A percentile compares a stretch with the other conserved stretches of the same genome.
Evolutionary conservation across 2,329 filamentous ascomycete genomes (phyloP).

Genomic region (Monosporascus sp.): DNA sequence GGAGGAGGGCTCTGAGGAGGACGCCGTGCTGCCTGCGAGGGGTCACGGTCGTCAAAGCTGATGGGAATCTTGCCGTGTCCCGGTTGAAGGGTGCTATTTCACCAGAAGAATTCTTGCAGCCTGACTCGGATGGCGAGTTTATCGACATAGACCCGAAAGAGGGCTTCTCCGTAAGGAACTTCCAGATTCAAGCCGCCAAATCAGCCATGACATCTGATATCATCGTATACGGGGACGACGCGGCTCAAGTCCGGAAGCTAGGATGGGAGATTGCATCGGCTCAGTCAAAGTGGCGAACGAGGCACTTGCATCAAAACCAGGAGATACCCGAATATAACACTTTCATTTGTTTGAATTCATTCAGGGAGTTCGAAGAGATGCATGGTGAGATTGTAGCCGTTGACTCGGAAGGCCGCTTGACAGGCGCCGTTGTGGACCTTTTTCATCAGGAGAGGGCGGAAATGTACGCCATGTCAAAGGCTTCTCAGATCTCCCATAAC

Average conservation of each 20-base stretch:
- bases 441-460: slow-evolving; percentile 82
- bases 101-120: slow-evolving; percentile 70
- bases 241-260: slow-evolving; percentile 55
- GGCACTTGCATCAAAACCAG: slow-evolving; percentile 51
- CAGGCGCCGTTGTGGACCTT: slow-evolving; percentile 79
- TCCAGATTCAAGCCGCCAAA: slow-evolving; percentile 92
- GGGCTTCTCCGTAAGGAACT: slow-evolving; percentile 93
- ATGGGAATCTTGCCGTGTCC: slow-evolving; percentile 66
- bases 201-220: slow-evolving; percentile 85
- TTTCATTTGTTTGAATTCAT: slow-evolving; percentile 64
- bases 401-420: slow-evolving; percentile 64
- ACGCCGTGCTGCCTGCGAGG: slow-evolving; percentile 73
- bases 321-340: slow-evolving; percentile 70
- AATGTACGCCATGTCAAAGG: slow-evolving; percentile 89
- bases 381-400: slow-evolving; percentile 69
- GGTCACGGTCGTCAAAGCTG: slow-evolving; percentile 82
- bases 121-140: slow-evolving; percentile 53
- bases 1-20: slow-evolving; percentile 63
- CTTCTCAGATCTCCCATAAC: slow-evolving; percentile 82
- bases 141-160: slow-evolving; percentile 79
- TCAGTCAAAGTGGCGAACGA: slow-evolving; percentile 68
- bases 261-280: slow-evolving; percentile 66
- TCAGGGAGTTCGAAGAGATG: slow-evolving; percentile 64
- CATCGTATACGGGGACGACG: slow-evolving; percentile 79
- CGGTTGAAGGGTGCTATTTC: slow-evolving; percentile 84